Evolutionary conservation across 2,329 filamentous ascomycete species (phyloP).

Genomic region (Nemania serpens): DNA sequence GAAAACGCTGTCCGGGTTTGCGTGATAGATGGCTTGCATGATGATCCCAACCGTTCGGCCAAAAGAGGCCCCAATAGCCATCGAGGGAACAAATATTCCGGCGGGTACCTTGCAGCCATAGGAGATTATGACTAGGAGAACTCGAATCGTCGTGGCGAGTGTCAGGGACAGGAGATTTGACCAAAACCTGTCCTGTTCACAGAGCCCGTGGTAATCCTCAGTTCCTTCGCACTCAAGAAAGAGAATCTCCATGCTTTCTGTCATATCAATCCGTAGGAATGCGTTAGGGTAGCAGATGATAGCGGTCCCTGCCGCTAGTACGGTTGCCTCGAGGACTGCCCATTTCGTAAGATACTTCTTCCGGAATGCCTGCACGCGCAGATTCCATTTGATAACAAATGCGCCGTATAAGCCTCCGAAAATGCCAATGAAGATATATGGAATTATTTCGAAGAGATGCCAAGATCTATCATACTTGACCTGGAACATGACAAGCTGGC

Average conservation of each 20-base stretch:
- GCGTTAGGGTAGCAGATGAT: slow-evolving; percentile 96
- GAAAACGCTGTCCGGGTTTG: slow-evolving; percentile 79
- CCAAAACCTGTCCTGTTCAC: slow-evolving; percentile 76
- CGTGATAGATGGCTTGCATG: slow-evolving; percentile 85
- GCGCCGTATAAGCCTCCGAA: slow-evolving; percentile 96
- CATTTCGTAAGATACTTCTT: slow-evolving; percentile 89
- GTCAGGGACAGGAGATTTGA: slow-evolving; percentile 78
- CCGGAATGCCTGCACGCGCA: slow-evolving; percentile 86
- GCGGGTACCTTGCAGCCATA: slow-evolving; percentile 98
- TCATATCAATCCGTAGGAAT: slow-evolving; percentile 97
- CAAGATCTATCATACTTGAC: slow-evolving; percentile 93
- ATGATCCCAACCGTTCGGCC: slow-evolving; percentile 93
- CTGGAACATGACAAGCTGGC: slow-evolving; percentile 98
- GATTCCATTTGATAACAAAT: slow-evolving; percentile 97
- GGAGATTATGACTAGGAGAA: slow-evolving; percentile 88
- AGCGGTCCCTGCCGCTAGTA: slow-evolving; percentile 82
- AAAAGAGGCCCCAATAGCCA: slow-evolving; percentile 95
- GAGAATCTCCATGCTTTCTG: slow-evolving; percentile 97
- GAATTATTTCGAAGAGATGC: slow-evolving; percentile 96
- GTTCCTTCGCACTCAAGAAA: slow-evolving; percentile 91
- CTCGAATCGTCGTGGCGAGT: slow-evolving; percentile 78
- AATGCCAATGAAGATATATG: slow-evolving; percentile 87
- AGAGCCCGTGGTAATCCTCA: slow-evolving; percentile 88
- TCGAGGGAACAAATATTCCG: slow-evolving; percentile 96
- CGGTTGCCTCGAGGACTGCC: slow-evolving; percentile 82